phyloP scores from a whole-genome alignment of 2,329 filamentous ascomycete species.

The Colletotrichum trifolii region DNA sequence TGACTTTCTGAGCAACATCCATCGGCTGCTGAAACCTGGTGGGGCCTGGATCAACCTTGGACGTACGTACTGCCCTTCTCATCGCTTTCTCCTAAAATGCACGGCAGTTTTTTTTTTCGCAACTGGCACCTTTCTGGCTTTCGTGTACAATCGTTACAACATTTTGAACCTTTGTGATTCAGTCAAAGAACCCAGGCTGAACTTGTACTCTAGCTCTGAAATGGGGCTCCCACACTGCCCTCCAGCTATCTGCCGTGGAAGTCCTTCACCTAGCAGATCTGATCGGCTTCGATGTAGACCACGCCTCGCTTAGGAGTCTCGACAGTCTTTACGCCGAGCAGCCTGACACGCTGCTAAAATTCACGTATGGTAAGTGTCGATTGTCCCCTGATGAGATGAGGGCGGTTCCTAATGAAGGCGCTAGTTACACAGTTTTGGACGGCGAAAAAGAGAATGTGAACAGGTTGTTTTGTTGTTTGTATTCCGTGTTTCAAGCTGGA shows the following conservation, averaged over 20 bases:
- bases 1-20: not conserved
- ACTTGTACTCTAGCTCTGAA: not conserved
- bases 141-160: no score
- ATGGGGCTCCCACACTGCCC: not conserved
- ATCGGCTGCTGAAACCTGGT: not conserved
- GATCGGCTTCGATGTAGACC: not conserved
- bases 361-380: not conserved
- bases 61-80: not conserved
- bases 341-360: not conserved
- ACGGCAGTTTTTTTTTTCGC: no score
- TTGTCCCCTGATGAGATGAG: not conserved
- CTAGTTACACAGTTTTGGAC: not conserved
- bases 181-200: not conserved
- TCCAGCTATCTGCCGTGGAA: not conserved
- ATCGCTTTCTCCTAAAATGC: no score
- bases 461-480: not conserved
- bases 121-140: no score
- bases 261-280: not conserved
- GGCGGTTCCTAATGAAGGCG: not conserved
- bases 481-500: no score
- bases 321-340: not conserved
- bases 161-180: not conserved
- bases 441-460: not conserved
- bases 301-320: not conserved
- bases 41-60: not conserved